Base-by-base conservation (phyloP, 179 eudicot genomes). In the Corrigiola litoralis region DNA sequence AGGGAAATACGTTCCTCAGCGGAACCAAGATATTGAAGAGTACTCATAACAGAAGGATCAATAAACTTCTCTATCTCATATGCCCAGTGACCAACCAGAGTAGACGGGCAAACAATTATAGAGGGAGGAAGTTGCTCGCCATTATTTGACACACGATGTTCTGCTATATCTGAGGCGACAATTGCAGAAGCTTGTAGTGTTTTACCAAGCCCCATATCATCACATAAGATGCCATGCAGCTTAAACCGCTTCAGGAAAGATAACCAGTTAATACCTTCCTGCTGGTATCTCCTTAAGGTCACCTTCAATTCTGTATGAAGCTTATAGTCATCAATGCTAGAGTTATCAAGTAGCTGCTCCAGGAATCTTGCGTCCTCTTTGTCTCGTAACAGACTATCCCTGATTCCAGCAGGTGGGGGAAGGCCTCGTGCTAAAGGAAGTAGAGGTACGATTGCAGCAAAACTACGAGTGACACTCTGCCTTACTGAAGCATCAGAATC, bases 121-220 rank as follows among this genome's bases (percentile, higher is more conserved):
- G 99, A 88, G 20, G 92, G 78, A 52, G 72, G 85, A 63, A 72
- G 82, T 32, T 68, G 81, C 38, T 72, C 79, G 45, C 63, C 67
- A 25, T 51, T 75, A 47, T 73, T 67, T 45, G 69, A 61, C 54
- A 79, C 76, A 59, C 76, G 79, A 29, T 72, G 81, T 76, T 95
- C 97, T 29, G 86, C 99, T 60, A 95, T 76, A 77, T 92, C 99
- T 62, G 99, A 88, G 52, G 97, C 99, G 78, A 92, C 83, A 70
- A 92, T 95, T 50, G 97, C 90, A 51, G 99, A 88, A 53, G 99
- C 90, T 77, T 95, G 99, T 77, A 95, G 95, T n/a, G 99, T 95
- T 82, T 95, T 95, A 68, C 99, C 99, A 58, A 95, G 96, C 62
- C 99, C 99, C 99, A 95, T 95, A 79, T 95, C 97, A 84, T 95